Evolutionary conservation across 805 yeast species (phyloP).

Genomic region (Pichia exigua): DNA sequence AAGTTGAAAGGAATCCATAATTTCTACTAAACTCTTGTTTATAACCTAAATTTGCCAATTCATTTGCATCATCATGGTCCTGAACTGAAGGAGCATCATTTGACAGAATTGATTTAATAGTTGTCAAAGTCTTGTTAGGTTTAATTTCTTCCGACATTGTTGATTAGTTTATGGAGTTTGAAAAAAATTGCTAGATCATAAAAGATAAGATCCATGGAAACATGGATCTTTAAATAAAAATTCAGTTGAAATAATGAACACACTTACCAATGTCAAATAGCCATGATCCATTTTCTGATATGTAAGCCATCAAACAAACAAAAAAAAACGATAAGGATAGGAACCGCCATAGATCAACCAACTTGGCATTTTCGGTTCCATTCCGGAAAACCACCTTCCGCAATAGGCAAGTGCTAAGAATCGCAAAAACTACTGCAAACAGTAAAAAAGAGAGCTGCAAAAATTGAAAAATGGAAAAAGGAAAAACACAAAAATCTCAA

Average conservation of each 20-base stretch:
- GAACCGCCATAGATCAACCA: too few relatives aligned
- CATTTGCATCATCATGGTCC: constrained; percentile 12
- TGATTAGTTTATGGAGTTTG: background rate
- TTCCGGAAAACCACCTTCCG: background rate
- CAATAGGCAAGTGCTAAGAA: background rate
- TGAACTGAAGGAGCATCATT: constrained; percentile 6
- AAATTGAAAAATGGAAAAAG: too few relatives aligned
- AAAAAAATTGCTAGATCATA: background rate
- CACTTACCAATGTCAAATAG: too few relatives aligned
- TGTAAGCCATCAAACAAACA: too few relatives aligned
- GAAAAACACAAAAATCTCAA: too few relatives aligned
- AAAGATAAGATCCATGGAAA: background rate
- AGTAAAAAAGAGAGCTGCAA: background rate
- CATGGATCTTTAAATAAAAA: background rate
- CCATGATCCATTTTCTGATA: too few relatives aligned
- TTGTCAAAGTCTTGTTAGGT: background rate
- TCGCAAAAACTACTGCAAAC: background rate
- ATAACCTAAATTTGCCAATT: constrained; percentile 43
- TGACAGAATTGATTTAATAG: constrained; percentile 4
- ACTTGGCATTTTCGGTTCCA: too few relatives aligned
- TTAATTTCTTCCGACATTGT: background rate
- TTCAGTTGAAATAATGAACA: too few relatives aligned
- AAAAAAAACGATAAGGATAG: background rate
- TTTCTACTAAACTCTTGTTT: constrained; percentile 53
- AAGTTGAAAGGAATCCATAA: constrained; percentile 52